phyloP scores from a whole-genome alignment of 2,329 filamentous ascomycete species.

The Botryotinia narcissicola region DNA sequence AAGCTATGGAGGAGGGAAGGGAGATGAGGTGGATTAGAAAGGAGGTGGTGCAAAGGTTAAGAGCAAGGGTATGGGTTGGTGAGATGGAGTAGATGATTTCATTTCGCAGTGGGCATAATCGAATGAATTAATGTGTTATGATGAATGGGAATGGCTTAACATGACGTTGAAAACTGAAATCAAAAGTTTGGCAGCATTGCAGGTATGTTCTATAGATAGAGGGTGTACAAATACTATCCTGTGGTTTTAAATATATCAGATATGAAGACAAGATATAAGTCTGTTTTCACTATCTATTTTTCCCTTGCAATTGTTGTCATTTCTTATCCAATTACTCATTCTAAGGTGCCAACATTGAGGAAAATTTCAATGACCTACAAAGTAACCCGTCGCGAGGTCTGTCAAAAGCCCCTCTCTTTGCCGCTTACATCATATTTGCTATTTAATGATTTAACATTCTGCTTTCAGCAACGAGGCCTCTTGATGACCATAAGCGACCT shows the following conservation, averaged over 20 bases:
- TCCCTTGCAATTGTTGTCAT: not conserved
- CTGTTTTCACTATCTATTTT: not conserved
- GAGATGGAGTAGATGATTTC: conserved; percentile 23
- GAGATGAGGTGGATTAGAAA: conserved; percentile 52
- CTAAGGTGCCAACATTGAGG: not conserved
- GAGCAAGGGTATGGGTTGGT: conserved; percentile 48
- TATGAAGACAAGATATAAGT: not conserved
- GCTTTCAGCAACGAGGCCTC: not conserved
- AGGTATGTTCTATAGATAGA: not conserved
- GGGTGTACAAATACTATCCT: not conserved
- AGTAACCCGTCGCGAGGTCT: no score
- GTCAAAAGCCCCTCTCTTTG: no score
- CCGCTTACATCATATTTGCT: not conserved
- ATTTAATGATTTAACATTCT: not conserved
- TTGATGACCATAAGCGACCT: not conserved
- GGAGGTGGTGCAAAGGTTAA: conserved; percentile 55
- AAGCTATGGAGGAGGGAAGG: conserved; percentile 42
- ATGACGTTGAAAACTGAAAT: not conserved
- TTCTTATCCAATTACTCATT: not conserved
- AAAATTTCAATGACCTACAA: not conserved
- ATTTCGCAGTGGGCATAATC: not conserved
- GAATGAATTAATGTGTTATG: conserved; percentile 16
- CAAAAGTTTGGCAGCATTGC: conserved; percentile 1
- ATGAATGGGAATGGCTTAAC: not conserved
- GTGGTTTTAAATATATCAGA: not conserved